Evolutionary conservation across 169 alveolate species (phyloP), one percentile per base, ranked within the genome.

Genomic region (Plasmodium sp.): DNA sequence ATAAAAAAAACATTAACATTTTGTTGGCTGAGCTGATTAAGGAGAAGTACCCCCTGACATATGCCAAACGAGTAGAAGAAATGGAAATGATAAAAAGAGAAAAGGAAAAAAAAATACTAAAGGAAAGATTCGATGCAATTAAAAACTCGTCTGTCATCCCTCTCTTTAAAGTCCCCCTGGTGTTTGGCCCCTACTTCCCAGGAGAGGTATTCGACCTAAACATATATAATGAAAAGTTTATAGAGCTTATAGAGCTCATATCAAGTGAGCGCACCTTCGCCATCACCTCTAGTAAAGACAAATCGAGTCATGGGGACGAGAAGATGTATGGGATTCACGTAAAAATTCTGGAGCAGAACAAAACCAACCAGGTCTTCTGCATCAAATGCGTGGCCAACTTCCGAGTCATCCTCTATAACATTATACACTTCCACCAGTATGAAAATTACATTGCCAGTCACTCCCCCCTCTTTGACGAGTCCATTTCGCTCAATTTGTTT

Each of bases 1-100:
- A 77, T 31, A 88, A 90, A 22, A 91, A 95, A 62, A 88, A 94
- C 36, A 81, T 95, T 7, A 95, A 95, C 90, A 45, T 85, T 22
- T 58, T 95, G 58, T 86, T 95, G 22, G 79, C 72, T 9, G 96
- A 93, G 4, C 12, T 88, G 41, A 93, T 95, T 72, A 88, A 82
- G 74, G 96, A 95, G 3, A 86, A 81, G 84, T 95, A 85, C 80
- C 93, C 93, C 4, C 18, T 74, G 67, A 77, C 86, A 75, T 85
- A 85, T 85, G 79, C 93, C 34, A 85, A 85, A 43, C 74, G 93
- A 74, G 58, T 85, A 2, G 84, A 85, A 85, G 93, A 85, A 75
- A 85, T 85, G 10, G 93, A 85, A 45, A 85, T 27, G 33, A 4
- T 85, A 7, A 85, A 56, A 85, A 74, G 73, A 73, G 93, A 85